These are phyloP conservation scores for Globisporangium okanoganense DNA, from an alignment of 352 stramenopile genomes.

Conservation along the genomic window DNA sequence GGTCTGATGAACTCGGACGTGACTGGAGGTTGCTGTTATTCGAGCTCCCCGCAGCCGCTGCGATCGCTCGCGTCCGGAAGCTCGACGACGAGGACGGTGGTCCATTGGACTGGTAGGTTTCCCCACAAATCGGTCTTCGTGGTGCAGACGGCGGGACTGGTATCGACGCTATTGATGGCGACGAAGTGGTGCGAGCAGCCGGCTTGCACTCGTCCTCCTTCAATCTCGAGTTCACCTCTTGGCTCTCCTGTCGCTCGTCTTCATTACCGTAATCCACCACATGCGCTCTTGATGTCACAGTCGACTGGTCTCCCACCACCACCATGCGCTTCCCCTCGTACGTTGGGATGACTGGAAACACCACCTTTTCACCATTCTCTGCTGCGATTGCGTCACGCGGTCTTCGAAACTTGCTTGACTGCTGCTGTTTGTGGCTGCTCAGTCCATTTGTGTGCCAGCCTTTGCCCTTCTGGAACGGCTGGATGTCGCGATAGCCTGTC, in stretches of 20 bases:
- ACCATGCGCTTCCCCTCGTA: background rate
- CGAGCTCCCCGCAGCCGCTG: slow-evolving; percentile 8
- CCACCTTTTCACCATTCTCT: slow-evolving; percentile 24
- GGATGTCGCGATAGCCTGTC: slow-evolving; percentile 64
- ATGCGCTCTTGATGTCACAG: background rate
- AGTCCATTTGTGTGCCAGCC: slow-evolving; percentile 63
- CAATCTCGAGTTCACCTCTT: background rate
- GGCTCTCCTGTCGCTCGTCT: slow-evolving; percentile 15
- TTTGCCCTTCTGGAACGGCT: slow-evolving; percentile 61
- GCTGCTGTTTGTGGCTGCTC: slow-evolving; percentile 10
- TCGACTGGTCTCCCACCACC: background rate
- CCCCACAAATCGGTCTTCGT: slow-evolving; percentile 13
- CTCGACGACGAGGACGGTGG: slow-evolving; percentile 11
- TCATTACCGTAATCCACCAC: background rate
- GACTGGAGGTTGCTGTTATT: background rate
- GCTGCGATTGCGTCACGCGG: slow-evolving; percentile 17
- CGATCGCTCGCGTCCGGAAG: slow-evolving; percentile 26
- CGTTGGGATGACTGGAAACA: slow-evolving; percentile 39
- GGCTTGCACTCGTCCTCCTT: background rate
- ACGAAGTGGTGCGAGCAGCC: slow-evolving; percentile 6
- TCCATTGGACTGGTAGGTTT: slow-evolving; percentile 23
- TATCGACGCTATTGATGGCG: slow-evolving; percentile 20
- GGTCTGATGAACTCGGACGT: background rate
- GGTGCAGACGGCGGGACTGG: slow-evolving; percentile 21
- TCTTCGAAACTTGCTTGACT: slow-evolving; percentile 17